These are phyloP conservation scores for Cercospora sp. DNA, from an alignment of 2,329 filamentous ascomycete genomes.

Conservation along the genomic window DNA sequence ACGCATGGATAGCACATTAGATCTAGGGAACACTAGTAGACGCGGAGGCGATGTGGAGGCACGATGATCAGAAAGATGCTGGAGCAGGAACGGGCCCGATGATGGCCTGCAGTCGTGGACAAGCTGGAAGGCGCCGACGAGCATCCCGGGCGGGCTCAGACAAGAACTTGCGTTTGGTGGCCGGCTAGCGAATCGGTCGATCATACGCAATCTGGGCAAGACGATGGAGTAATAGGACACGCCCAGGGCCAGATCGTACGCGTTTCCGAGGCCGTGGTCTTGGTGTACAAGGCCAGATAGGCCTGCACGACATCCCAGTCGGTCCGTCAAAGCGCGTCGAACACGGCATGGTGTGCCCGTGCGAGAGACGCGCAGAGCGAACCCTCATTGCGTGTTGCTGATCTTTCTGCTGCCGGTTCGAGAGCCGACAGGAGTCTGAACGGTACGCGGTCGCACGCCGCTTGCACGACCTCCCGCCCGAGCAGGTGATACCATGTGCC, in stretches of 20 bases:
- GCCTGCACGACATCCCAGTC: slow-evolving; percentile 11
- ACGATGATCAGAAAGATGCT: slow-evolving; percentile 2
- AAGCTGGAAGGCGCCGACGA: slow-evolving; percentile 11
- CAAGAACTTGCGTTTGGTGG: background rate
- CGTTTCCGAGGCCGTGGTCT: slow-evolving; percentile 21
- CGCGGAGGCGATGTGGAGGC: background rate
- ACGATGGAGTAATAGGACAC: slow-evolving; percentile 19
- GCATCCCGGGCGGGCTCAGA: slow-evolving; percentile 21
- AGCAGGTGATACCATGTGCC: slow-evolving; percentile 3
- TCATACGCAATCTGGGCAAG: slow-evolving; percentile 21
- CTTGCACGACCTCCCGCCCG: background rate
- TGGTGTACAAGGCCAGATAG: slow-evolving; percentile 3
- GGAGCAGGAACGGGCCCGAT: slow-evolving; percentile 5
- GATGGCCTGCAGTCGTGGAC: slow-evolving; percentile 13
- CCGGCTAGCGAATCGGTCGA: slow-evolving; percentile 22
- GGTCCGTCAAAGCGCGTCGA: slow-evolving; percentile 1
- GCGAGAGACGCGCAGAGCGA: background rate
- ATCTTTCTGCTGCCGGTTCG: slow-evolving; percentile 10
- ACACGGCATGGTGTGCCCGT: background rate
- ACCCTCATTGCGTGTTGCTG: background rate
- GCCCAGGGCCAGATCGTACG: slow-evolving; percentile 21
- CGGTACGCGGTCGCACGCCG: slow-evolving; percentile 6
- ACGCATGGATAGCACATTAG: slow-evolving; percentile 8
- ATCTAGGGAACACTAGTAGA: background rate
- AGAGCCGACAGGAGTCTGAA: slow-evolving; percentile 6